A percentile compares a stretch with the other conserved stretches of the same genome.
Conservation (phyloP, 495 filamentous ascomycete species). For the Parathielavia hyrcaniae region DNA sequence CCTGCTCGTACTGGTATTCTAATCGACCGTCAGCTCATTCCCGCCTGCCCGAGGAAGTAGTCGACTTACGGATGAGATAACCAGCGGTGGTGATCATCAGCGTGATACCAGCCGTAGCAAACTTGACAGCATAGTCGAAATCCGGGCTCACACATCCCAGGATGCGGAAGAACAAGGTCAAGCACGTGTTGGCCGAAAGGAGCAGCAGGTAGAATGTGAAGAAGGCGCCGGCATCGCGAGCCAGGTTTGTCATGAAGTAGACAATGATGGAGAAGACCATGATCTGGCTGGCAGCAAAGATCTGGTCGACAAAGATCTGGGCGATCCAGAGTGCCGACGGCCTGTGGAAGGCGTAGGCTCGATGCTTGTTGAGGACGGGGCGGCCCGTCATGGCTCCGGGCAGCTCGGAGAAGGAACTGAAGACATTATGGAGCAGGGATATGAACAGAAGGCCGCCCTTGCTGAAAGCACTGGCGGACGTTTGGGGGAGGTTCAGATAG, state of each 20-base stretch:
- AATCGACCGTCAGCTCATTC: neutral
- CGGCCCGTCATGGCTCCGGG: slow-evolving; percentile 65
- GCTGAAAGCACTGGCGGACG: slow-evolving; percentile 65
- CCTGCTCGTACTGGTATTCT: slow-evolving; percentile 56
- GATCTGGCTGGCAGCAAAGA: slow-evolving; percentile 61
- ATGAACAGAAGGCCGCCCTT: slow-evolving; percentile 74
- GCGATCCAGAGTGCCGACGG: slow-evolving; percentile 75
- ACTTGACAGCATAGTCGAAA: slow-evolving; percentile 80
- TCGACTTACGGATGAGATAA: slow-evolving; percentile 56
- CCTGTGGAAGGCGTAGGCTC: slow-evolving; percentile 70
- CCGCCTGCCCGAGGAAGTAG: neutral
- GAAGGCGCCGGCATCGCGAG: slow-evolving; percentile 62
- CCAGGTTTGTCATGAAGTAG: slow-evolving; percentile 72
- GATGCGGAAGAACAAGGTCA: slow-evolving; percentile 76
- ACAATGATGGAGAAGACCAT: slow-evolving; percentile 67
- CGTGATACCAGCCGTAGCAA: slow-evolving; percentile 68
- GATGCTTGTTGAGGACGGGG: slow-evolving; percentile 71
- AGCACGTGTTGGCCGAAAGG: slow-evolving; percentile 62
- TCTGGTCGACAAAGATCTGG: slow-evolving; percentile 70
- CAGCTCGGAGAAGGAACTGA: slow-evolving; percentile 70
- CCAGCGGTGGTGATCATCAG: slow-evolving; percentile 72
- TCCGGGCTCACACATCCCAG: slow-evolving; percentile 73
- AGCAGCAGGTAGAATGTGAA: slow-evolving; percentile 73
- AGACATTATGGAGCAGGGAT: slow-evolving; percentile 69
- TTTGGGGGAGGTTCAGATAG: slow-evolving; percentile 61